phyloP scores from a whole-genome alignment of 306 rosid genomes.

The Sicyos baderoa region DNA sequence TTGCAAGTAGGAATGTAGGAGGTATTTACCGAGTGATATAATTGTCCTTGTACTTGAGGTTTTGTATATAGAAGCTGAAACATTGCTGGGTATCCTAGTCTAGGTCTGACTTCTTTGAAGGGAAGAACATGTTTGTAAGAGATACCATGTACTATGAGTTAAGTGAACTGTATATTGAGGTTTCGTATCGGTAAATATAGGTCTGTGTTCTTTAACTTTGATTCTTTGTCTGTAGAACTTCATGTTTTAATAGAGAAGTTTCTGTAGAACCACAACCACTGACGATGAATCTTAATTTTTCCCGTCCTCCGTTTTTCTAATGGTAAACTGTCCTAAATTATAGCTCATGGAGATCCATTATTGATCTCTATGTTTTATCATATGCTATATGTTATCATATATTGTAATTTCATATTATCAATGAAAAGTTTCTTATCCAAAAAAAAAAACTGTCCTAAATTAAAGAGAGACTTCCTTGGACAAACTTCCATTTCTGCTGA shows the following conservation, averaged over 20 bases:
- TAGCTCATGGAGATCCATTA: no score
- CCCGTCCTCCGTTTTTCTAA: neutral
- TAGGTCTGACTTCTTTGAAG: neutral
- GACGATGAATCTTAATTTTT: neutral
- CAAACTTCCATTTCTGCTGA: neutral
- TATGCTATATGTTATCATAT: no score
- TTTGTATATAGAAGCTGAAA: slow-evolving; percentile 1
- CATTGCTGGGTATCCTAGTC: neutral
- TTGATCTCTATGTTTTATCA: no score
- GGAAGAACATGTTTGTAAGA: neutral
- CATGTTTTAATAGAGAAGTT: neutral
- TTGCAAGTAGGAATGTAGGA: neutral
- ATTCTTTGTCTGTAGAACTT: neutral
- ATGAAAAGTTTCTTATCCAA: no score
- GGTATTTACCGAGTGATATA: neutral
- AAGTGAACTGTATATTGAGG: neutral
- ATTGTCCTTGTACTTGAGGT: slow-evolving; percentile 1
- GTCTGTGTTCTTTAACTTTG: neutral
- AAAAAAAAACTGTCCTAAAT: neutral
- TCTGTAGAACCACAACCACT: neutral
- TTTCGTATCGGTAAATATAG: neutral
- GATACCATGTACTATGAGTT: neutral
- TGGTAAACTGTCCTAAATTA: neutral
- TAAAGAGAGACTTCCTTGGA: neutral
- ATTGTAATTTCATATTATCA: no score